Percentiles rank a stretch among this genome's conserved stretches.
phyloP scores from a whole-genome alignment of 176 grass and related monocot genomes.

The Eleusine coracana region DNA sequence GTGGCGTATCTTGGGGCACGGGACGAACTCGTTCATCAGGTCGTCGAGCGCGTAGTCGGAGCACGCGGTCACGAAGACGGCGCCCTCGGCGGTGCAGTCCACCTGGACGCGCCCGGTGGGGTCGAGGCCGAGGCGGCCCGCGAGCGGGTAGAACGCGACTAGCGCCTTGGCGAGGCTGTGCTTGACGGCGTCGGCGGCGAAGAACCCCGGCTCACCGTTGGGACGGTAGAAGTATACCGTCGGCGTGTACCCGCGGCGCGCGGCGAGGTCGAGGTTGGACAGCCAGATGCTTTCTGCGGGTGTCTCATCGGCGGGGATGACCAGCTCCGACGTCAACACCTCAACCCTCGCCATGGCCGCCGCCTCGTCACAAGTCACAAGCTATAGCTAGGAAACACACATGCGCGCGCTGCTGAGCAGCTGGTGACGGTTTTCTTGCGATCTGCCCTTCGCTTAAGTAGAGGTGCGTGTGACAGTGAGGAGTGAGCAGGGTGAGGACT shows the following conservation, averaged over 20 bases:
- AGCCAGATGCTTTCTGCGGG: conserved; percentile 58
- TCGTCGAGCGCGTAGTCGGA: conserved; percentile 39
- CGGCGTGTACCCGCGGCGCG: conserved; percentile 52
- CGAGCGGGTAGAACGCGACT: conserved; percentile 69
- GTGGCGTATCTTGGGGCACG: conserved; percentile 51
- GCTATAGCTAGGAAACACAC: background rate
- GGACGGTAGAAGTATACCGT: conserved; percentile 64
- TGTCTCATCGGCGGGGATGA: conserved; percentile 49
- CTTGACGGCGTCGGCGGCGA: conserved; percentile 46
- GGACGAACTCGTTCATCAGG: conserved; percentile 51
- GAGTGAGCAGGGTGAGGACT: background rate
- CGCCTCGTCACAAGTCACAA: background rate
- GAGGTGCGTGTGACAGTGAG: background rate
- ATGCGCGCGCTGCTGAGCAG: background rate
- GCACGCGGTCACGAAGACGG: conserved; percentile 42
- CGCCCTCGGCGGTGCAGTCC: conserved; percentile 73
- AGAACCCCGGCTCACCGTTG: conserved; percentile 41
- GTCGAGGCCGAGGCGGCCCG: conserved; percentile 50
- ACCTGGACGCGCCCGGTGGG: conserved; percentile 45
- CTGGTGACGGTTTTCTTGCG: conserved; percentile 6
- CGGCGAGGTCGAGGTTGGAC: conserved; percentile 66
- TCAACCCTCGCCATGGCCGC: conserved; percentile 45
- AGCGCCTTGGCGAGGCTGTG: conserved; percentile 49
- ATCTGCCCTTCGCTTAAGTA: background rate
- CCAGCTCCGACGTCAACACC: conserved; percentile 45